Evolutionary conservation across 345 rosid genomes (phyloP).

Genomic region (Hibiscus trionum): DNA sequence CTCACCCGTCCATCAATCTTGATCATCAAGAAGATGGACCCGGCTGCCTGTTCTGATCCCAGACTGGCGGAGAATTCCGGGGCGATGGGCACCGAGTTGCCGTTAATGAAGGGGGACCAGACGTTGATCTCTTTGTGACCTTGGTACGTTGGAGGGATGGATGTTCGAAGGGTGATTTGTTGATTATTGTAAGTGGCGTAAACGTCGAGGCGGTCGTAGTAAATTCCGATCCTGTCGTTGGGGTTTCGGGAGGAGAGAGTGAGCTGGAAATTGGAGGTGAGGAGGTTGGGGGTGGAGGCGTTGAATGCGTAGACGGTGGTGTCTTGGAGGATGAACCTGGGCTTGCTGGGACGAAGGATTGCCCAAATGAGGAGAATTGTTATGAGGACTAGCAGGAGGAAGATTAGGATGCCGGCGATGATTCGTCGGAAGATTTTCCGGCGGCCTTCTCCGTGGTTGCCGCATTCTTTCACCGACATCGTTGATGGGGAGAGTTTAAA

Average conservation of each 20-base stretch:
- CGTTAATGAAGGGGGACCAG: not conserved
- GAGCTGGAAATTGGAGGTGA: slow-evolving; percentile 1
- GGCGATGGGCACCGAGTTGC: not conserved
- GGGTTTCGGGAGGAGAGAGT: not conserved
- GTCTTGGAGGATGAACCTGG: slow-evolving; percentile 1
- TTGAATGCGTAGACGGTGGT: slow-evolving; percentile 60
- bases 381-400: not conserved
- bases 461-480: not conserved
- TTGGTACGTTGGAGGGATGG: not conserved
- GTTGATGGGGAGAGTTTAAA: slow-evolving; percentile 11
- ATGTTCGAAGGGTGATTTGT: not conserved
- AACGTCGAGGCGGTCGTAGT: not conserved
- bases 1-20: slow-evolving; percentile 79
- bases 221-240: not conserved
- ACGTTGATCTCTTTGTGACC: not conserved
- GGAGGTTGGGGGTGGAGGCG: slow-evolving; percentile 9
- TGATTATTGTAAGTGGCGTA: not conserved
- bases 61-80: not conserved
- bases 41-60: slow-evolving; percentile 14
- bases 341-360: not conserved
- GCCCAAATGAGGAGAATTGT: not conserved
- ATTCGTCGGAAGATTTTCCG: not conserved
- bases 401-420: not conserved
- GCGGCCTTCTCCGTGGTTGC: not conserved
- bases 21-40: slow-evolving; percentile 39